Base-by-base conservation (phyloP, 176 grass and related monocot species). In the Cenchrus fungigraminus region DNA sequence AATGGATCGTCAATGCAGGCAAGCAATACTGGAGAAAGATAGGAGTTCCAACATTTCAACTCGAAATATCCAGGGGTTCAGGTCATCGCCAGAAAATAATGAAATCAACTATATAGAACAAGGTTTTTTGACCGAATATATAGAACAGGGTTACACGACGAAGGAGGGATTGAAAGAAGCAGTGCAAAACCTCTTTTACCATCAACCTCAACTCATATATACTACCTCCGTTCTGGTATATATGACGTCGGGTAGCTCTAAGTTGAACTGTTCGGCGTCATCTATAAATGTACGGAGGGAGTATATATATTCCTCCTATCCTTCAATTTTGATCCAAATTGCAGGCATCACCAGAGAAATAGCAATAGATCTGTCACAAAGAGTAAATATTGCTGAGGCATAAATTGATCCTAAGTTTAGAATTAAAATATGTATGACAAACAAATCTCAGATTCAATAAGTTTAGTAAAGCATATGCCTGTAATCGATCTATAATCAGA, bases 391-490 rank as follows among this genome's bases (percentile, higher is more conserved):
- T 8, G 7, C 3, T 53, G 7, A 84, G 44, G 44, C 15, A 77
- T 20, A 9, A 82, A 71, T 75, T 76, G 76, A 34, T 9, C 34
- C 69, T 46, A 63, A 10, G 71, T 29, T 28, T 56, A 71, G 51
- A 62, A 83, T 62, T 9, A 83, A 82, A 70, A 42, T 85, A 58
- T 68, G 34, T 52, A 74, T 44, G n/a, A 20, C 57, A 85, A 76
- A 12, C 11, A 19, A 20, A 71, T 64, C 14, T 71, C 77, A 32
- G 44, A 85, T 81, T 8, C 74, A 20, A 45, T n/a, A 70, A 53
- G 20, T 16, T 83, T 14, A 69, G 76, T 77, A 69, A 87, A 82
- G 14, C 14, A 71, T 70, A 77, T 62, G 70, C 64, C 55, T 63
- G 4, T 34, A 78, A 71, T 40, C 72, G 47, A 73, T 71, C 74